These are phyloP conservation scores for Paratrypanosoma confusum DNA, from an alignment of 208 protist species.

Conservation along the genomic window DNA sequence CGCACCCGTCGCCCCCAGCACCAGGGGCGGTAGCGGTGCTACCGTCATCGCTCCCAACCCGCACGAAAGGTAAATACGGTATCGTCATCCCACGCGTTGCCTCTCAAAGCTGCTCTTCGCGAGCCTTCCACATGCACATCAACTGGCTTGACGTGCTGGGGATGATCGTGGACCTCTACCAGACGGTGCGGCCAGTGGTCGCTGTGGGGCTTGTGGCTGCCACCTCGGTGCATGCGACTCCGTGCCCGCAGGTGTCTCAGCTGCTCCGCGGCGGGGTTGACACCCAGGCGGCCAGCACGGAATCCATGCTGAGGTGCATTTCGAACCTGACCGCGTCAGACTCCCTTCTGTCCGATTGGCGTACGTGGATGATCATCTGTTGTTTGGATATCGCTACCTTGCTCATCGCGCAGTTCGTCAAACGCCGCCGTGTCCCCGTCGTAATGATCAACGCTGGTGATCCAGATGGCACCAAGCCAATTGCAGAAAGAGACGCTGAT, in stretches of 20 bases:
- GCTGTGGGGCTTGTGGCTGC: conserved; percentile 16
- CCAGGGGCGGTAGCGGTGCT: neutral
- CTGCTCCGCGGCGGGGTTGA: conserved; percentile 7
- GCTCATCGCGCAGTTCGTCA: conserved; percentile 40
- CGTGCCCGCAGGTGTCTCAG: neutral
- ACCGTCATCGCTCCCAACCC: neutral
- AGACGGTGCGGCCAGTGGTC: conserved; percentile 59
- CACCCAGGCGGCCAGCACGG: conserved; percentile 7
- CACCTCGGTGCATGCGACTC: neutral
- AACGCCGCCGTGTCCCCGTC: conserved; percentile 47
- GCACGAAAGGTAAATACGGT: conserved; percentile 1
- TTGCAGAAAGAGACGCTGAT: neutral
- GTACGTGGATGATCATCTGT: conserved; percentile 32
- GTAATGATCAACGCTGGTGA: conserved; percentile 37
- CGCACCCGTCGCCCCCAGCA: conserved; percentile 10
- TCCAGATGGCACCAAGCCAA: neutral
- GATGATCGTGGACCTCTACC: conserved; percentile 46
- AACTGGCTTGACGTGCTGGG: conserved; percentile 60
- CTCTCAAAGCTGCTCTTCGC: neutral
- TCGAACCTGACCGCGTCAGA: conserved; percentile 19
- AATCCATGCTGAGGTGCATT: conserved; percentile 9
- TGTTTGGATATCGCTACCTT: conserved; percentile 39
- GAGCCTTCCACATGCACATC: conserved; percentile 30
- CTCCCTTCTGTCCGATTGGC: conserved; percentile 44
- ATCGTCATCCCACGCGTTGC: neutral